These are phyloP conservation scores for Macrophomina phaseolina DNA, from an alignment of 2,329 filamentous ascomycete genomes.

Conservation along the genomic window DNA sequence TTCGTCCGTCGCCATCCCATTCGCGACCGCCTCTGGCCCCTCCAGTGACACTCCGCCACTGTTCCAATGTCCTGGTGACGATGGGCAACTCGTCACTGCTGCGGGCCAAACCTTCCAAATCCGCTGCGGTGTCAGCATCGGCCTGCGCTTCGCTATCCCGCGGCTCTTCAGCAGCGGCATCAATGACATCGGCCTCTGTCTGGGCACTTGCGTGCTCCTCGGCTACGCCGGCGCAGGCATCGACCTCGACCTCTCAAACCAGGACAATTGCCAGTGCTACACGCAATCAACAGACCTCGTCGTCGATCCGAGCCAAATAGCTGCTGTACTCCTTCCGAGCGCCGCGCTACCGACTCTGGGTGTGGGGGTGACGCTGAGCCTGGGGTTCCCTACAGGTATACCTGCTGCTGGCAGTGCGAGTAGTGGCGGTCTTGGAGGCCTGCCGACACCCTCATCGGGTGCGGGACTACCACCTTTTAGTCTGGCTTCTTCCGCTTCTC, in stretches of 20 bases:
- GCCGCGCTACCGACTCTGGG: background rate
- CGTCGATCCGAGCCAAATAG: constrained; percentile 8
- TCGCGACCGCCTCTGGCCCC: background rate
- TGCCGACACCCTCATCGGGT: background rate
- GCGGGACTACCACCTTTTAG: background rate
- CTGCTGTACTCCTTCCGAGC: constrained; percentile 10
- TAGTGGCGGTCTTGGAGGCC: background rate
- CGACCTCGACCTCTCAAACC: constrained; percentile 11
- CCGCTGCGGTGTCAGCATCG: constrained; percentile 23
- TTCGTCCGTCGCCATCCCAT: background rate
- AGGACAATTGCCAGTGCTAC: constrained; percentile 20
- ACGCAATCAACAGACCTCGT: background rate
- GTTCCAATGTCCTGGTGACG: constrained; percentile 9
- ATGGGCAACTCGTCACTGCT: background rate
- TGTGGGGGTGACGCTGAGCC: background rate
- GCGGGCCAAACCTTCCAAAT: constrained; percentile 16
- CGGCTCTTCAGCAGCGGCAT: constrained; percentile 14
- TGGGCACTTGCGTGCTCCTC: constrained; percentile 20
- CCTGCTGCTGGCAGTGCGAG: background rate
- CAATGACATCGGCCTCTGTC: constrained; percentile 20
- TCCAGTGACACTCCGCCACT: background rate
- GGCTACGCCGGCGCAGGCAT: constrained; percentile 8
- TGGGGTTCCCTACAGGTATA: background rate
- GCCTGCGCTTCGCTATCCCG: constrained; percentile 15
- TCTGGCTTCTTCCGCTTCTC: background rate